phyloP scores from a whole-genome alignment of 2,329 filamentous ascomycete genomes.

The Alternaria metachromatica region DNA sequence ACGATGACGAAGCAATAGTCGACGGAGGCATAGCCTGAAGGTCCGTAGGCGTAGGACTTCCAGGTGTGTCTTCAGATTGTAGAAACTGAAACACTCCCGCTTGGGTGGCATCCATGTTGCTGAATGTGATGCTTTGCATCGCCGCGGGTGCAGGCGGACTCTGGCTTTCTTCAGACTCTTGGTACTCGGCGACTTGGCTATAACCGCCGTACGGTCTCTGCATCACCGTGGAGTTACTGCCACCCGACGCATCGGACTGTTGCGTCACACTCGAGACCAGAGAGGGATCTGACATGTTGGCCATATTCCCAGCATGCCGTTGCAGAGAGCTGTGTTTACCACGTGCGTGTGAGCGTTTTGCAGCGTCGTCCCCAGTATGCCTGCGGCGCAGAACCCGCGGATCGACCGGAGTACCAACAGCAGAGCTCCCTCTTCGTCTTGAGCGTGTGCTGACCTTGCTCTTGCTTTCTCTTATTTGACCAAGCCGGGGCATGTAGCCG shows the following conservation, averaged over 20 bases:
- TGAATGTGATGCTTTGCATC: slow-evolving; percentile 16
- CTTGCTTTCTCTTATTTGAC: slow-evolving; percentile 50
- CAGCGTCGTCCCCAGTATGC: slow-evolving; percentile 26
- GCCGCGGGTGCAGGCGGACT: slow-evolving; percentile 20
- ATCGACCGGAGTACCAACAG: slow-evolving; percentile 24
- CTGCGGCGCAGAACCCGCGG: slow-evolving; percentile 25
- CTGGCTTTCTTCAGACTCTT: slow-evolving; percentile 20
- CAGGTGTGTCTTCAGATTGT: slow-evolving; percentile 17
- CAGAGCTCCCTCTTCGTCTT: slow-evolving; percentile 31
- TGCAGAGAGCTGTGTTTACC: slow-evolving; percentile 44
- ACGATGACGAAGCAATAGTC: slow-evolving; percentile 29
- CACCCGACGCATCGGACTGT: slow-evolving; percentile 51
- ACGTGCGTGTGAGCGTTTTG: slow-evolving; percentile 38
- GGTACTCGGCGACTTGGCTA: slow-evolving; percentile 29
- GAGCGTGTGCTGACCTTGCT: slow-evolving; percentile 39
- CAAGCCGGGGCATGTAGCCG: slow-evolving; percentile 50
- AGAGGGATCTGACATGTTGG: slow-evolving; percentile 49
- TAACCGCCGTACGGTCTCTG: slow-evolving; percentile 52
- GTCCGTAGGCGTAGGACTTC: slow-evolving; percentile 15
- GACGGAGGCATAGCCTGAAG: slow-evolving; percentile 21
- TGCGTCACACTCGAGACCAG: slow-evolving; percentile 52
- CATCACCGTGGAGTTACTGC: slow-evolving; percentile 56
- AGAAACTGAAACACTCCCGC: slow-evolving; percentile 42
- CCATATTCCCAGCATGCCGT: slow-evolving; percentile 38
- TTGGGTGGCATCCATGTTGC: slow-evolving; percentile 26